Percentiles rank a stretch among this genome's conserved stretches.
phyloP scores from a whole-genome alignment of 257 asterid species.

The Scutellaria barbata region DNA sequence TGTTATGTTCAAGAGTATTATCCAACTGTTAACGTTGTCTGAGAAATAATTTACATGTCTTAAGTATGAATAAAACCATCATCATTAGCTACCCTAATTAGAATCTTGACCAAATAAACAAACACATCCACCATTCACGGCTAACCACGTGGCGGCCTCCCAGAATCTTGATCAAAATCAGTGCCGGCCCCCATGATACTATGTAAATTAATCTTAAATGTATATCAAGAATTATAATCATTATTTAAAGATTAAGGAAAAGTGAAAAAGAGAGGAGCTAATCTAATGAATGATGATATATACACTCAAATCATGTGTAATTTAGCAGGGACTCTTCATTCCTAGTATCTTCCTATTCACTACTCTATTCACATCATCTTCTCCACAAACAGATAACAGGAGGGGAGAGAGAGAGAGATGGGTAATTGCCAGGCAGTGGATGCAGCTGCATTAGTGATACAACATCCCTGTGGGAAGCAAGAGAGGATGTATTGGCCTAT shows the following conservation, averaged over 20 bases:
- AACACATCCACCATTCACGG: conserved; percentile 35
- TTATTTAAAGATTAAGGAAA: background rate
- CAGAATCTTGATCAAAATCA: conserved; percentile 32
- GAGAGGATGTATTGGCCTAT: conserved; percentile 64
- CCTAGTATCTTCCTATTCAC: conserved; percentile 33
- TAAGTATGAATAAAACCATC: conserved; percentile 9
- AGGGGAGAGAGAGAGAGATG: conserved; percentile 46
- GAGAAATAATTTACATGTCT: background rate
- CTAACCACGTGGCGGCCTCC: conserved; percentile 42
- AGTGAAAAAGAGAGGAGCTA: background rate
- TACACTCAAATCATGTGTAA: conserved; percentile 16
- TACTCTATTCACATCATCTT: conserved; percentile 28
- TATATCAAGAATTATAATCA: background rate
- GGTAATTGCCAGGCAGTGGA: conserved; percentile 77
- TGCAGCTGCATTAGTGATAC: conserved; percentile 71
- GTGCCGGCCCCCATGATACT: conserved; percentile 47
- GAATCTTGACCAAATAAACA: conserved; percentile 35
- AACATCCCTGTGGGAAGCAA: conserved; percentile 64
- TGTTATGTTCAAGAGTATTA: conserved; percentile 11
- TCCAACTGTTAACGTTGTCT: background rate
- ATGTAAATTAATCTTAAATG: background rate
- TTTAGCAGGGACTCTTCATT: background rate
- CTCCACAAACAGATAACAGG: conserved; percentile 33
- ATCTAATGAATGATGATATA: conserved; percentile 4
- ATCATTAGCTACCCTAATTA: conserved; percentile 17